These are phyloP conservation scores for Cyberlindnera americana DNA, from an alignment of 805 yeast genomes.

Conservation along the genomic window DNA sequence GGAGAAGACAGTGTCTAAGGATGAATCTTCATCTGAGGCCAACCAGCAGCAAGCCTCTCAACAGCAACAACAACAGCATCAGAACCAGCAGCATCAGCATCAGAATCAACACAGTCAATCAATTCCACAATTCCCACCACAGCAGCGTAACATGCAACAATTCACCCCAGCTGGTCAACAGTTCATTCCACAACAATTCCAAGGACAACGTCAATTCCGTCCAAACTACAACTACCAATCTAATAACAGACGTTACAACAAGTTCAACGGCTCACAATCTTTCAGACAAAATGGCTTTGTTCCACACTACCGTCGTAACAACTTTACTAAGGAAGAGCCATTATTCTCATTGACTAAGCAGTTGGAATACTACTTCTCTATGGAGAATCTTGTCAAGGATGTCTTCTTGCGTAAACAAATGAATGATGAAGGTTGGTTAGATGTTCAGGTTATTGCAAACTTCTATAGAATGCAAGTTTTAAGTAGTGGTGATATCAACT, in stretches of 20 bases:
- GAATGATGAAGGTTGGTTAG: slow-evolving; percentile 73
- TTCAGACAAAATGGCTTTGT: slow-evolving; percentile 11
- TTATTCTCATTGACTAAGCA: slow-evolving; percentile 40
- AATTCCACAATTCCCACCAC: slow-evolving; percentile 6
- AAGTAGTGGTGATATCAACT: slow-evolving; percentile 49
- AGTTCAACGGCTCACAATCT: slow-evolving; percentile 15
- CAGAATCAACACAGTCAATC: slow-evolving; percentile 6
- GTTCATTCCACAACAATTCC: slow-evolving; percentile 12
- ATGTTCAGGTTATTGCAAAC: slow-evolving; percentile 55
- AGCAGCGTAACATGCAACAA: slow-evolving; percentile 8
- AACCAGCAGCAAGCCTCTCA: slow-evolving; percentile 1
- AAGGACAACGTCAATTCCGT: slow-evolving; percentile 21
- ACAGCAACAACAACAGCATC: slow-evolving; percentile 3
- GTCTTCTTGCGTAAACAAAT: slow-evolving; percentile 76
- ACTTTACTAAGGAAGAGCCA: slow-evolving; percentile 21
- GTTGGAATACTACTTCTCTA: slow-evolving; percentile 85
- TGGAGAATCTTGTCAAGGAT: slow-evolving; percentile 85
- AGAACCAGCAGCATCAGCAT: slow-evolving; percentile 1
- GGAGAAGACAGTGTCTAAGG: slow-evolving; percentile 3
- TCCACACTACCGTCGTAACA: slow-evolving; percentile 8
- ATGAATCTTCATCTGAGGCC: slow-evolving; percentile 6
- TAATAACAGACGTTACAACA: slow-evolving; percentile 22
- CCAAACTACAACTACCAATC: slow-evolving; percentile 14
- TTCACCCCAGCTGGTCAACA: slow-evolving; percentile 10
- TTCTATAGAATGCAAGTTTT: slow-evolving; percentile 75